Conservation (phyloP, 2,329 filamentous ascomycete genomes). For the Exophiala viscosa region DNA sequence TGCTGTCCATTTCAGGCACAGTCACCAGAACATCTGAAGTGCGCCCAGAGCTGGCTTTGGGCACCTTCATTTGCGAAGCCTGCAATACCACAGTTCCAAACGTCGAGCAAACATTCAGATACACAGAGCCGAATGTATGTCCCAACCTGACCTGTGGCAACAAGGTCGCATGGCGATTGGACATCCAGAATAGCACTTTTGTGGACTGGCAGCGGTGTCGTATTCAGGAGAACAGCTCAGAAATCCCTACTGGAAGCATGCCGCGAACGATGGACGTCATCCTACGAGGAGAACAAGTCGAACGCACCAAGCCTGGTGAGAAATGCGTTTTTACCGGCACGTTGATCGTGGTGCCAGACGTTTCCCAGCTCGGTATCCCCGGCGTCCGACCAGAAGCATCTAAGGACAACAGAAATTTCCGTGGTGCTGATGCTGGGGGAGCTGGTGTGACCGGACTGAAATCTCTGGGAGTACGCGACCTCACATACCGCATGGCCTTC, state of each 20-base stretch:
- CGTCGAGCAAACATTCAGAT: conserved; percentile 95
- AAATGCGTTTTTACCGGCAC: conserved; percentile 98
- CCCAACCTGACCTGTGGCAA: conserved; percentile 86
- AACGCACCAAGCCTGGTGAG: conserved; percentile 93
- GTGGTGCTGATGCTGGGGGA: conserved; percentile 76
- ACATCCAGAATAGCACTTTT: conserved; percentile 94
- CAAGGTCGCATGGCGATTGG: conserved; percentile 88
- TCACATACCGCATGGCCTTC: conserved; percentile 53
- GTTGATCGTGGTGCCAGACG: conserved; percentile 92
- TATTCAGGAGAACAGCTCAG: conserved; percentile 95
- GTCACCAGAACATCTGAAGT: conserved; percentile 97
- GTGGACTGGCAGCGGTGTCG: conserved; percentile 99
- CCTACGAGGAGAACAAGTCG: conserved; percentile 92
- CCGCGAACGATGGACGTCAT: conserved; percentile 97
- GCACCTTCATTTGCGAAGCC: conserved; percentile 85
- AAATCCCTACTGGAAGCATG: conserved; percentile 98
- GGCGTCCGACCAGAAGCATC: conserved; percentile 79
- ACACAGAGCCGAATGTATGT: conserved; percentile 94
- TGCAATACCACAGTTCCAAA: conserved; percentile 83
- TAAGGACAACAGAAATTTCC: conserved; percentile 72
- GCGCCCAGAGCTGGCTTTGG: conserved; percentile 83
- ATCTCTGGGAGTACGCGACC: conserved; percentile 84
- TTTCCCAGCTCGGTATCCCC: conserved; percentile 88
- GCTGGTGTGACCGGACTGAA: conserved; percentile 85
- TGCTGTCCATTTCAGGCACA: conserved; percentile 93